Percentiles rank a stretch among this genome's conserved stretches.
Conservation (phyloP, 2,329 filamentous ascomycete species). For the Emericellopsis atlantica region DNA sequence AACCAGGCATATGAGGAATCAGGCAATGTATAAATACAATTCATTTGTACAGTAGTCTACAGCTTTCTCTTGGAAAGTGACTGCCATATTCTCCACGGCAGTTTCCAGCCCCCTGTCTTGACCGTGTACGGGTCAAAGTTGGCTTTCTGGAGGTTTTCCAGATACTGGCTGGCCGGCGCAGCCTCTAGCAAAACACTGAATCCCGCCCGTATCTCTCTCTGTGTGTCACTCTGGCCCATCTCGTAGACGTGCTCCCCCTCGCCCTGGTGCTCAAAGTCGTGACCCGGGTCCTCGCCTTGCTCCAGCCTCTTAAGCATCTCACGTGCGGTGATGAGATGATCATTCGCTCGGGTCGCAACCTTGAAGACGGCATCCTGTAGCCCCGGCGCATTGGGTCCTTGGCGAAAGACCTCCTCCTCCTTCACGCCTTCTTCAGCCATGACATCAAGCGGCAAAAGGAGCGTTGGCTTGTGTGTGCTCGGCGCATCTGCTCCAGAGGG, state of each 20-base stretch:
- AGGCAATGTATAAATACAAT: too few species aligned
- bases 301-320: slow-evolving; percentile 80
- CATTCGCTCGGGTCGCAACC: slow-evolving; percentile 86
- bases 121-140: slow-evolving; percentile 76
- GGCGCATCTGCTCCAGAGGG: slow-evolving; percentile 24
- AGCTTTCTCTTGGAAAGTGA: slow-evolving; percentile 35
- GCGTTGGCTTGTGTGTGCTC: slow-evolving; percentile 29
- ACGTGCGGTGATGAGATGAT: slow-evolving; percentile 85
- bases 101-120: slow-evolving; percentile 55
- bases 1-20: neutral
- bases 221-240: slow-evolving; percentile 19
- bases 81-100: slow-evolving; percentile 65
- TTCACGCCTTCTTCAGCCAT: slow-evolving; percentile 72
- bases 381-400: slow-evolving; percentile 65
- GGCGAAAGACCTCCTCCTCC: slow-evolving; percentile 81
- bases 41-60: slow-evolving; percentile 12
- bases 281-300: slow-evolving; percentile 61
- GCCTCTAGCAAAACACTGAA: slow-evolving; percentile 76
- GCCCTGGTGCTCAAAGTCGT: slow-evolving; percentile 78
- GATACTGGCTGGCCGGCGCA: slow-evolving; percentile 64
- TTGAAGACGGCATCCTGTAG: slow-evolving; percentile 83
- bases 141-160: slow-evolving; percentile 62
- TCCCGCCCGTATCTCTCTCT: slow-evolving; percentile 38
- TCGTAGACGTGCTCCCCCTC: slow-evolving; percentile 55
- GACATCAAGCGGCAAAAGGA: slow-evolving; percentile 77